These are phyloP conservation scores for Rhytidiadelphus loreus DNA, from an alignment of 225 moss, liverwort and hornwort species.

Conservation along the genomic window DNA sequence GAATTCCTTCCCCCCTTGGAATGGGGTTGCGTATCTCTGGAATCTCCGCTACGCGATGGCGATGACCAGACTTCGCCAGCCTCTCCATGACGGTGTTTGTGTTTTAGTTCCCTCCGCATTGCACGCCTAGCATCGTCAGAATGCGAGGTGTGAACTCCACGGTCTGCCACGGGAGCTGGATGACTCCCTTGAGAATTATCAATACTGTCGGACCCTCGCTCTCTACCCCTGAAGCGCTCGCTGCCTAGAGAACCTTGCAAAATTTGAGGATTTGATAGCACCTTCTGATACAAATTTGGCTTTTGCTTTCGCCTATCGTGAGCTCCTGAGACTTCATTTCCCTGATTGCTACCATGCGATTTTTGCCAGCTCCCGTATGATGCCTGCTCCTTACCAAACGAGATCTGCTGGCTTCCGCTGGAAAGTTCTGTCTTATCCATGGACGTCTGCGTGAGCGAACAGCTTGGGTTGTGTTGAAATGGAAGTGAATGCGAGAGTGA, in stretches of 20 bases:
- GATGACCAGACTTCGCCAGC: constrained; percentile 79
- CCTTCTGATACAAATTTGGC: constrained; percentile 54
- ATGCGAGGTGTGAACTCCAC: constrained; percentile 18
- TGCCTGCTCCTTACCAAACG: constrained; percentile 55
- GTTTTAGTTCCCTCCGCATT: constrained; percentile 44
- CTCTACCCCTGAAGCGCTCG: constrained; percentile 55
- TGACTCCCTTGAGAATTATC: constrained; percentile 64
- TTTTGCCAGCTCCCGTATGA: constrained; percentile 61
- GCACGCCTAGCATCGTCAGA: constrained; percentile 49
- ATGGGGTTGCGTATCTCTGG: constrained; percentile 61
- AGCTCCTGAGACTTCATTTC: constrained; percentile 37
- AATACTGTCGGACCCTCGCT: constrained; percentile 39
- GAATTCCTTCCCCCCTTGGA: constrained; percentile 33
- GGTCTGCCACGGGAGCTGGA: constrained; percentile 32
- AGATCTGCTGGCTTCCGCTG: constrained; percentile 79
- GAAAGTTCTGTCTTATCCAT: constrained; percentile 83
- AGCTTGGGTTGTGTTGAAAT: constrained; percentile 88
- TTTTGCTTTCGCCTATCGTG: constrained; percentile 60
- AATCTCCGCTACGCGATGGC: constrained; percentile 63
- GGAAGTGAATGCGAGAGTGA: constrained; percentile 89
- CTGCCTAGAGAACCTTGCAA: constrained; percentile 61
- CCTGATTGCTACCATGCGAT: constrained; percentile 58
- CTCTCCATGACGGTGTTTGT: constrained; percentile 45
- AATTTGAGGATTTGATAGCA: constrained; percentile 58
- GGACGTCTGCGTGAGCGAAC: constrained; percentile 84